Base-by-base conservation (phyloP, 371 early-diverging fungal genomes). In the Mucor circinelloides region DNA sequence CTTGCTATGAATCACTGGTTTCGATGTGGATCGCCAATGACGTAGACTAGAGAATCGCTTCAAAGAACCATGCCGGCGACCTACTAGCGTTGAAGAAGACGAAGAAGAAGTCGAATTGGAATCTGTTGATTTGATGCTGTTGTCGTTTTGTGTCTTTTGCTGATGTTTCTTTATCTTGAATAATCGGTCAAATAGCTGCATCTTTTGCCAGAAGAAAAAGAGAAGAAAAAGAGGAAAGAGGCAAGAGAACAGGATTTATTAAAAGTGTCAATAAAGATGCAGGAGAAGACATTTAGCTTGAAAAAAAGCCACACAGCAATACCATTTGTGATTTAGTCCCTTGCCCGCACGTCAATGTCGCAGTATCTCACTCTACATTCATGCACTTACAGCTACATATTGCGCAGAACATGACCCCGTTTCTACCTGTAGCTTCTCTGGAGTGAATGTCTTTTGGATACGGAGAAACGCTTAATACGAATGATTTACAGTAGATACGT, bases 241-340 rank as follows among this genome's bases (percentile, higher is more conserved):
- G 21, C 32, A 60, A 60, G 28, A 30, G 44, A 31, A 52, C 13
- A 50, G 52, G 62, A 31, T 15, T 32, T 23, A 58, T 32, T 9
- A 58, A 31, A 48, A 44, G 42, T 61, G 61, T 61, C 61, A 61
- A 48, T 61, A 48, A 61, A 32, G 15, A 28, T 61, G 48, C 48
- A 48, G 32, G 46, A 61, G 34, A 32, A 2, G 25, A 19, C 38
- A 34, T 27, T 31, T 31, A 36, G 19, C n/a, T 44, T 36, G 10
- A 6, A 50, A 50, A 50, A 6, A 50, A 50, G 50, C 50, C 50
- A 50, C 50, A 17, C 46, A 36, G 36, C 36, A 59, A 13, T n/a
- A n/a, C n/a, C n/a, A n/a, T n/a, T n/a, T n/a, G n/a, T n/a, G n/a
- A n/a, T 7, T 36, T 36, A 48, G 19, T n/a, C 25, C 48, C 48